Conservation (phyloP, 352 stramenopile genomes). For the Pythium myriotylum region DNA sequence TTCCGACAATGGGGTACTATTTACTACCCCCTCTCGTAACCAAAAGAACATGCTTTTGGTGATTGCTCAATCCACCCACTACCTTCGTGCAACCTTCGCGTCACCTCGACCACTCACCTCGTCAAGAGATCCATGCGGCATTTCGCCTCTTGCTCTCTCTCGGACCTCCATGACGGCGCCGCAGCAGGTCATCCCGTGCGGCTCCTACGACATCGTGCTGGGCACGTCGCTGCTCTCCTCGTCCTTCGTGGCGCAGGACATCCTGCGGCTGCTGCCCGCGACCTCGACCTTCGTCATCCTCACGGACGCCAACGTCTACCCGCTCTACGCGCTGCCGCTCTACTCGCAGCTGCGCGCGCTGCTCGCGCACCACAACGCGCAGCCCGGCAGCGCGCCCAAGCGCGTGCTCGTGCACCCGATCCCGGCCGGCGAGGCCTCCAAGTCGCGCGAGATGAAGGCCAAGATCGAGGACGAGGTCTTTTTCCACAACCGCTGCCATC, state of each 20-base stretch:
- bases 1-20: not conserved
- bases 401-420: conserved; percentile 70
- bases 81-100: conserved; percentile 21
- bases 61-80: conserved; percentile 28
- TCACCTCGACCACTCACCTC: not conserved
- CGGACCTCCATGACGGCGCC: not conserved
- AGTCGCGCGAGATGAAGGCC: conserved; percentile 78
- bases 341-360: conserved; percentile 36
- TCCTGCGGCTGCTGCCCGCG: conserved; percentile 49
- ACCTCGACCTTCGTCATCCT: conserved; percentile 85
- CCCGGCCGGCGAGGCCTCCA: conserved; percentile 71
- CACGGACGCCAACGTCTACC: conserved; percentile 74
- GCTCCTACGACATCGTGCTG: conserved; percentile 82
- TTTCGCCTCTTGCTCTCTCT: too few relatives aligned
- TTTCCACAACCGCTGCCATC: conserved; percentile 81
- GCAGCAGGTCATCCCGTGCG: conserved; percentile 53
- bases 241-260: conserved; percentile 63
- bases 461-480: conserved; percentile 82
- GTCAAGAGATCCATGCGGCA: conserved; percentile 19
- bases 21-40: conserved; percentile 2
- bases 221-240: conserved; percentile 66
- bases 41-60: not conserved
- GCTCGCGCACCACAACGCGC: conserved; percentile 33
- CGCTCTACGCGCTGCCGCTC: conserved; percentile 73
- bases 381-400: conserved; percentile 28